Evolutionary conservation across 441 rosid species (phyloP).

Genomic region (Pelargonium cotyledonis): DNA sequence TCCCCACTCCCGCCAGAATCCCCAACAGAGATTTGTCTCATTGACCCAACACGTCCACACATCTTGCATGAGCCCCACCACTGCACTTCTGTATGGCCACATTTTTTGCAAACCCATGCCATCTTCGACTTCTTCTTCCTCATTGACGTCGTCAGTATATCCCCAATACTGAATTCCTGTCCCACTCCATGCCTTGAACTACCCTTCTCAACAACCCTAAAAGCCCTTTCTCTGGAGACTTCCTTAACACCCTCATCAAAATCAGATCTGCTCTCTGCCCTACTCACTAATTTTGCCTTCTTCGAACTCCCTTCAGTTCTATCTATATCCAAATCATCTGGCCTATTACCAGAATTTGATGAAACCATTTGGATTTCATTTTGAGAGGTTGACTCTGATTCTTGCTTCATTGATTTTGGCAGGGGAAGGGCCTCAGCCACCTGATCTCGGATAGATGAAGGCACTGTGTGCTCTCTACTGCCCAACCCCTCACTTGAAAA

Average conservation of each 20-base stretch:
- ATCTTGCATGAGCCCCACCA: conserved; percentile 78
- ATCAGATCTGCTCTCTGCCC: not conserved
- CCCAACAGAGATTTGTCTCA: conserved; percentile 42
- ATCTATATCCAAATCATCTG: conserved; percentile 18
- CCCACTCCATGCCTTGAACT: conserved; percentile 10
- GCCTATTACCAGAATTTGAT: conserved; percentile 13
- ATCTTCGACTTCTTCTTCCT: conserved; percentile 55
- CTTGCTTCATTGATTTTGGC: not conserved
- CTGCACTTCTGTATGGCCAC: conserved; percentile 65
- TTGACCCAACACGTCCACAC: conserved; percentile 45
- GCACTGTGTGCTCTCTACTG: conserved; percentile 1
- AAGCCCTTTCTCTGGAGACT: conserved; percentile 14
- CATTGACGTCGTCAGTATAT: conserved; percentile 18
- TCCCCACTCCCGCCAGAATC: conserved; percentile 23
- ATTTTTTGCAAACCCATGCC: conserved; percentile 60
- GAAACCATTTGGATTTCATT: conserved; percentile 3
- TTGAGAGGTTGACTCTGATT: not conserved
- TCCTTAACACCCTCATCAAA: not conserved
- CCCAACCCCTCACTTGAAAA: too few relatives aligned
- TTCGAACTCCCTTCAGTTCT: conserved; percentile 18
- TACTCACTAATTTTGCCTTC: conserved; percentile 21
- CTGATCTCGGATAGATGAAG: not conserved
- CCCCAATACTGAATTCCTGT: conserved; percentile 13
- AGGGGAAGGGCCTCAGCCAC: not conserved
- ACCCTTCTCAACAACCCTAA: conserved; percentile 6